Evolutionary conservation across 345 rosid genomes (phyloP), one percentile per base, ranked within the genome.

Genomic region (Chamaenerion angustifolium): DNA sequence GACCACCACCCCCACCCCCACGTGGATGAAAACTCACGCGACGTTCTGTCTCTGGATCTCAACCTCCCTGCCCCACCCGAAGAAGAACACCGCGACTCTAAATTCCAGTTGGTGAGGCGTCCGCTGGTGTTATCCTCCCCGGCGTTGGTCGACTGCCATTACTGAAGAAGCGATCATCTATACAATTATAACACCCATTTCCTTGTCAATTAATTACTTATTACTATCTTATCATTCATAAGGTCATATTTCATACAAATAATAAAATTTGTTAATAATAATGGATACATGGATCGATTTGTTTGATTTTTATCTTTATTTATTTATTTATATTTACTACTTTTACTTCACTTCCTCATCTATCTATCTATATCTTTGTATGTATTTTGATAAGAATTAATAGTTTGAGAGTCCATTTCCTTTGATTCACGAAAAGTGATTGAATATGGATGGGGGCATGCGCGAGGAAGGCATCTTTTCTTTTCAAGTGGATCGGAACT

Each of bases 41-140:
- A 71, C 57, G 76, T 76, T 55, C 66, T 93, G 48, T 48, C 71
- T 16, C 64, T 93, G 66, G 99, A 93, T 73, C 95, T 93, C 48
- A 93, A 93, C 68, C 86, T 88, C 16, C 95, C 99, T 10, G 96
- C 99, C 31, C 96, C 94, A 14, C 92, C 76, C 19, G 96, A 84
- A 16, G 82, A 85, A 57, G 70, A 57, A 10, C 71, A 61, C 49
- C 73, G 61, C 14, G 77, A 74, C 48, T 57, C 90, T 0, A 80
- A 77, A 64, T 82, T 83, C 56, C 83, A 82, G 49, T 75, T 84
- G 16, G 66, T 66, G 11, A 46, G 86, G 45, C 76, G 63, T 62
- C 57, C 77, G 21, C 54, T 76, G 13, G 72, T 79, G 12, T 66
- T 80, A 59, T 60, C 93, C 25, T 54, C 76, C 31, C 90, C 96